These are phyloP conservation scores for Colletotrichum eleusines DNA, from an alignment of 2,329 filamentous ascomycete species.

Conservation along the genomic window DNA sequence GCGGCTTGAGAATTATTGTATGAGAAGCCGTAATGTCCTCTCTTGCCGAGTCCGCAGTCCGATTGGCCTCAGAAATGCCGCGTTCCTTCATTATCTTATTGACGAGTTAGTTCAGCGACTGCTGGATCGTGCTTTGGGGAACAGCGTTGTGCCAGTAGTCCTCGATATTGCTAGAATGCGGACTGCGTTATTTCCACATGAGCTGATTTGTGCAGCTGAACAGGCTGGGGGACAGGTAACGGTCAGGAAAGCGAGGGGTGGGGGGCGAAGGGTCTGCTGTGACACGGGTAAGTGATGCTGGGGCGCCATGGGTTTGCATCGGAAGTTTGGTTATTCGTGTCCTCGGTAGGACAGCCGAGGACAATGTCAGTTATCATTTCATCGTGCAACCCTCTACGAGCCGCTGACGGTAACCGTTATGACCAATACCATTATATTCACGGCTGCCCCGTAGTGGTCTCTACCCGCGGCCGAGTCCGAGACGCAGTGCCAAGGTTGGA, in stretches of 20 bases:
- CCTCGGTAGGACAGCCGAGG: not conserved
- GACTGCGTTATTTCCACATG: not conserved
- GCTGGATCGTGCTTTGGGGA: not conserved
- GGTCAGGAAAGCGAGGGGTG: not conserved
- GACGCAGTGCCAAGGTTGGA: too few species aligned
- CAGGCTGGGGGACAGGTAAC: not conserved
- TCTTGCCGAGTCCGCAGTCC: not conserved
- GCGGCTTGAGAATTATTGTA: too few species aligned
- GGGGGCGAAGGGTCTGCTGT: not conserved
- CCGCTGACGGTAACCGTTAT: too few species aligned
- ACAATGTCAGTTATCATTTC: not conserved
- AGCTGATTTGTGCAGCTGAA: not conserved
- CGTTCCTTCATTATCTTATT: not conserved
- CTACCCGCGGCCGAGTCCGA: too few species aligned
- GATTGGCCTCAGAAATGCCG: not conserved
- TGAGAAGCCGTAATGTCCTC: not conserved
- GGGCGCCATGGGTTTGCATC: conserved; percentile 2
- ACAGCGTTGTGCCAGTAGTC: too few species aligned
- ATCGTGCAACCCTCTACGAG: conserved; percentile 1
- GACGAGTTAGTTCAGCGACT: too few species aligned
- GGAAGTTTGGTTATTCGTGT: not conserved
- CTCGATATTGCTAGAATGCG: too few species aligned
- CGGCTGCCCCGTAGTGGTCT: too few species aligned
- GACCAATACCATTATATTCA: too few species aligned
- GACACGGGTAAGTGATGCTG: not conserved